Base-by-base conservation (phyloP, 306 rosid genomes). In the Gastrolobium villosum region DNA sequence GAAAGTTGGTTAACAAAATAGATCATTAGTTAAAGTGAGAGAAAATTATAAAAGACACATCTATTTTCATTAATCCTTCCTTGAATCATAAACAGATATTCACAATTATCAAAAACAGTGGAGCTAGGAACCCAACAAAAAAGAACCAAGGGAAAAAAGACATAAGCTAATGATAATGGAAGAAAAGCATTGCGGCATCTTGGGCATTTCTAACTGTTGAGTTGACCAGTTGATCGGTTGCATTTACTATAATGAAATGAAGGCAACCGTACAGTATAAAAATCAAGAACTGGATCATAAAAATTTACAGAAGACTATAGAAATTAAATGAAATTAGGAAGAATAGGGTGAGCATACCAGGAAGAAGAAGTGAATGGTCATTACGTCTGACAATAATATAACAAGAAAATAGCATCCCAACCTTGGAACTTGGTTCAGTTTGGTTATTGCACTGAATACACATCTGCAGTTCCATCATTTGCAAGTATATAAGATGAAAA, bases 301-400 rank as follows among this genome's bases (percentile, higher is more conserved):
- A 54, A 49, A 30, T 56, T 61, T 37, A 59, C 35, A 60, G 28
- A 82, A 55, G 53, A 74, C 46, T 49, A 37, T 31, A 5, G 7
- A 62, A 70, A 40, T 6, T 6, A 30, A 48, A 57, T 14, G 75
- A 61, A 50, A 56, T 65, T 77, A 65, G 41, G 5, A 72, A 74
- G 84, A 79, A 64, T 35, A 59, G 7, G 55, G 56, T 28, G 85
- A 63, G 49, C 75, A 39, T 91, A 93, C 98, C 97, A 93, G 97
- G 88, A 93, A 93, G 89, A 93, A 93, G 85, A 93, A 93, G 82
- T 93, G 98, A 75, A 91, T 77, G 53, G 98, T 89, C 98, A 93
- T 93, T 52, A 91, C 77, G 32, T 91, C 98, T 1, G 98, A 89
- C 72, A 88, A 81, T 60, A 88, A 65, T 59, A 93, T 89, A 46